Percentiles rank a stretch among this genome's conserved stretches.
Evolutionary conservation across 164 flowering plant species (phyloP).

Genomic region (Kalanchoe fedtschenkoi): DNA sequence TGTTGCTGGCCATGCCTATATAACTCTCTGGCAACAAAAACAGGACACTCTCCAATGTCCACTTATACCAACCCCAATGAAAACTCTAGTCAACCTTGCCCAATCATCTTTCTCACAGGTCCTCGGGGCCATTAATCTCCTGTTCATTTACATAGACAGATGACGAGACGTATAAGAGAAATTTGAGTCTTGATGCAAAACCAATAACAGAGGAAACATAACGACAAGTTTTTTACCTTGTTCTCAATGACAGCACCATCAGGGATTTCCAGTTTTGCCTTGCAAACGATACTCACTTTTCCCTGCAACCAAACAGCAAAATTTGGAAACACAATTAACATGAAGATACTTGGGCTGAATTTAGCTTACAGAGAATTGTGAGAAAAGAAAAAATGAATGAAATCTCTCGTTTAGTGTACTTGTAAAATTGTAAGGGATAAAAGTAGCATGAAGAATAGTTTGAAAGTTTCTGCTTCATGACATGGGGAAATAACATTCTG

Average conservation of each 20-base stretch:
- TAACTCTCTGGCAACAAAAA: neutral
- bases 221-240: constrained; percentile 21
- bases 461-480: too few relatives aligned
- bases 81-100: neutral
- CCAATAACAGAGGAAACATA: neutral
- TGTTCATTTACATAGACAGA: constrained; percentile 8
- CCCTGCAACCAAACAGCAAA: constrained; percentile 24
- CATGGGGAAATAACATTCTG: too few relatives aligned
- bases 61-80: neutral
- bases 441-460: too few relatives aligned
- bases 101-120: constrained; percentile 10
- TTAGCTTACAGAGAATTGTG: too few relatives aligned
- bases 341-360: too few relatives aligned
- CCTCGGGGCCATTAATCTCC: constrained; percentile 24
- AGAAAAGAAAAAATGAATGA: too few relatives aligned
- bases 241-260: constrained; percentile 35
- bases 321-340: too few relatives aligned
- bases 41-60: neutral
- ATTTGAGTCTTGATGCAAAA: neutral
- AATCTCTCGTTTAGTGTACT: too few relatives aligned
- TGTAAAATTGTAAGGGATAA: too few relatives aligned
- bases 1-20: neutral
- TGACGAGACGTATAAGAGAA: neutral
- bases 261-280: constrained; percentile 32
- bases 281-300: constrained; percentile 31